Evolutionary conservation across 2,329 filamentous ascomycete species (phyloP).

Genomic region (Microcyclosporella mali): DNA sequence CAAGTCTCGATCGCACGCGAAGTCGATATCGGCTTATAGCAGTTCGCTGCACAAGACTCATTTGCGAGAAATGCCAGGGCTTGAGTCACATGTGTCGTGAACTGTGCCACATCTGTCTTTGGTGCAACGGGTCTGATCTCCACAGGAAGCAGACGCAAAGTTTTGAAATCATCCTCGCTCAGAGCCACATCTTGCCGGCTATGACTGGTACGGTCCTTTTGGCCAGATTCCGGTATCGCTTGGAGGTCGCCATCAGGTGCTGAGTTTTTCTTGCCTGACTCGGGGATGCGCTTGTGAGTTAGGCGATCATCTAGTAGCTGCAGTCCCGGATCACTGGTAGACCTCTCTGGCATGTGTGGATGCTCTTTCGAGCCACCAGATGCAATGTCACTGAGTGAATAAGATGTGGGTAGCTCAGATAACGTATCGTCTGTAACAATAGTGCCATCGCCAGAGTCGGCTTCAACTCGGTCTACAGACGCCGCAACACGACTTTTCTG

Average conservation of each 20-base stretch:
- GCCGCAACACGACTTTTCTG: neutral
- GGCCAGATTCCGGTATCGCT: neutral
- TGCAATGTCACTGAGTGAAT: slow-evolving; percentile 28
- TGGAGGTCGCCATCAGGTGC: neutral
- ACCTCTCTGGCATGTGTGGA: slow-evolving; percentile 13
- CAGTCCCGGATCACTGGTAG: slow-evolving; percentile 21
- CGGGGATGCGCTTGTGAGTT: neutral
- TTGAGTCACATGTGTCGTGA: slow-evolving; percentile 28
- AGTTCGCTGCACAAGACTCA: slow-evolving; percentile 19
- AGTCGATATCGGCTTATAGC: slow-evolving; percentile 34
- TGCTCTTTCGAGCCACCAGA: slow-evolving; percentile 16
- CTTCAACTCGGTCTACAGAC: neutral
- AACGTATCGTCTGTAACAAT: slow-evolving; percentile 15
- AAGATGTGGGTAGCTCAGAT: slow-evolving; percentile 32
- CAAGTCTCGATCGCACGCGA: slow-evolving; percentile 48
- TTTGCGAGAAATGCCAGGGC: slow-evolving; percentile 27
- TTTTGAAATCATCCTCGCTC: neutral
- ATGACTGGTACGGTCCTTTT: neutral
- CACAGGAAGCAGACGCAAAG: slow-evolving; percentile 3
- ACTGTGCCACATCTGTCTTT: slow-evolving; percentile 13
- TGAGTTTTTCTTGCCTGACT: neutral
- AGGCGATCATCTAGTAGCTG: no score
- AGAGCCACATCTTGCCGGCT: neutral
- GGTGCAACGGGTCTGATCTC: slow-evolving; percentile 23
- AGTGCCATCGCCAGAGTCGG: slow-evolving; percentile 2